phyloP scores from a whole-genome alignment of 1,139 yeast species.

The Protomyces arabidopsidicola region DNA sequence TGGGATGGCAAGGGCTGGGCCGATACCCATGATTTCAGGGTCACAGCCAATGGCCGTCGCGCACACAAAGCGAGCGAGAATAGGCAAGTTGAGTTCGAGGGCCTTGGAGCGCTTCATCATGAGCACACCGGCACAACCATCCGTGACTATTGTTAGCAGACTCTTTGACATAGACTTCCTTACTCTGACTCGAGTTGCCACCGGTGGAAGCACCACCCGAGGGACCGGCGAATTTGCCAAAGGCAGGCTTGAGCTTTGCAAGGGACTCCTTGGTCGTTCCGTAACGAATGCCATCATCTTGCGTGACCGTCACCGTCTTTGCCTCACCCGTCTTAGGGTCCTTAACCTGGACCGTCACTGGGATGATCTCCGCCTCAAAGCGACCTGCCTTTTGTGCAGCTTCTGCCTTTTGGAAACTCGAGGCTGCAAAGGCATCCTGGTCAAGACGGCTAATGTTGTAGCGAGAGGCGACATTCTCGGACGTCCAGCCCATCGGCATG shows the following conservation, averaged over 20 bases:
- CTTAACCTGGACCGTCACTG: conserved; percentile 46
- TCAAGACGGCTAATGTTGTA: conserved; percentile 39
- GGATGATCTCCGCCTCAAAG: conserved; percentile 44
- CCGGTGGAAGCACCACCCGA: conserved; percentile 66
- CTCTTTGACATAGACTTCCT: not conserved
- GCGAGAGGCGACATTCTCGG: conserved; percentile 41
- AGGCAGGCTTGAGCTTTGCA: conserved; percentile 79
- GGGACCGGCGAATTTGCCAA: conserved; percentile 59
- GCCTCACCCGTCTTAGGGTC: conserved; percentile 43
- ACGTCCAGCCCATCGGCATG: conserved; percentile 46
- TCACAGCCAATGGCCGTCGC: conserved; percentile 84
- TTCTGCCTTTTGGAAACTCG: conserved; percentile 43
- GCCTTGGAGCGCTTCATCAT: conserved; percentile 87
- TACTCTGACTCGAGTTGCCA: conserved; percentile 85
- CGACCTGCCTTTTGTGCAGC: conserved; percentile 43
- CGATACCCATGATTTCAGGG: conserved; percentile 95
- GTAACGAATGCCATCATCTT: conserved; percentile 88
- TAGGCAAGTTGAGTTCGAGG: conserved; percentile 60
- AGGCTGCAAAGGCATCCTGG: conserved; percentile 43
- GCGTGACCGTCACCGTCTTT: conserved; percentile 50
- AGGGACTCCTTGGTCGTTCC: conserved; percentile 77
- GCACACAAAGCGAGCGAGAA: conserved; percentile 70
- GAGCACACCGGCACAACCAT: conserved; percentile 89
- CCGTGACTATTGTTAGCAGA: conserved; percentile 48
- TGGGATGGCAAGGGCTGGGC: conserved; percentile 93